These are phyloP conservation scores for Candida peoriensis DNA, from an alignment of 805 yeast genomes.

Conservation along the genomic window DNA sequence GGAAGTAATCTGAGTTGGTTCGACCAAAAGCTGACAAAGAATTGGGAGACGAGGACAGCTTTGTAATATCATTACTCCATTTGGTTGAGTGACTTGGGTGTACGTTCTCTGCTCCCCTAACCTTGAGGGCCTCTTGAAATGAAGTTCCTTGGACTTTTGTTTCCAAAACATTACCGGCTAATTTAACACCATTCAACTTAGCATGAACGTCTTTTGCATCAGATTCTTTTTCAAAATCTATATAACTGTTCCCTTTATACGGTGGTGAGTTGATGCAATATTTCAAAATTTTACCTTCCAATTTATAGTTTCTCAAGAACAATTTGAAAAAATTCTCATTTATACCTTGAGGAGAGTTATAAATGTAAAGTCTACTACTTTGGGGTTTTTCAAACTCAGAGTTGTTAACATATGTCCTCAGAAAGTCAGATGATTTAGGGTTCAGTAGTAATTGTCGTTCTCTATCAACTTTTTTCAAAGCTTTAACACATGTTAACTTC, in stretches of 20 bases:
- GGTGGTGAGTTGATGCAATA: slow-evolving; percentile 12
- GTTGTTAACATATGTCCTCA: neutral
- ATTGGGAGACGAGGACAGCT: too few relatives aligned
- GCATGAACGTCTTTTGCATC: slow-evolving; percentile 20
- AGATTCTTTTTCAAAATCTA: slow-evolving; percentile 22
- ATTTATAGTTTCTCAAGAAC: slow-evolving; percentile 19
- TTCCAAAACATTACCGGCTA: slow-evolving; percentile 14
- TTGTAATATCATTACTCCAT: too few relatives aligned
- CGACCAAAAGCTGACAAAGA: too few relatives aligned
- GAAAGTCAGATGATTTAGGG: neutral
- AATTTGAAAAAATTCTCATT: slow-evolving; percentile 25
- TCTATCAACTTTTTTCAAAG: slow-evolving; percentile 22
- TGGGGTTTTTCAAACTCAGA: neutral
- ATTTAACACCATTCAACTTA: slow-evolving; percentile 22
- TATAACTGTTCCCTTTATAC: slow-evolving; percentile 13
- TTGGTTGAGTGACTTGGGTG: too few relatives aligned
- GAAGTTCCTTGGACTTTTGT: too few relatives aligned
- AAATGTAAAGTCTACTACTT: slow-evolving; percentile 12
- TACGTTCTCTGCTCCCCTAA: too few relatives aligned
- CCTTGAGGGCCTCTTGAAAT: too few relatives aligned
- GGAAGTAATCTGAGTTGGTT: slow-evolving; percentile 3
- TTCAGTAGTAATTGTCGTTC: slow-evolving; percentile 3
- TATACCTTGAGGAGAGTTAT: slow-evolving; percentile 22
- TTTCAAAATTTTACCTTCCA: slow-evolving; percentile 18
- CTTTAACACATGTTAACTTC: slow-evolving; percentile 25